Evolutionary conservation across 148 eudicot species (phyloP).

Genomic region (Rhododendron williamsianum): DNA sequence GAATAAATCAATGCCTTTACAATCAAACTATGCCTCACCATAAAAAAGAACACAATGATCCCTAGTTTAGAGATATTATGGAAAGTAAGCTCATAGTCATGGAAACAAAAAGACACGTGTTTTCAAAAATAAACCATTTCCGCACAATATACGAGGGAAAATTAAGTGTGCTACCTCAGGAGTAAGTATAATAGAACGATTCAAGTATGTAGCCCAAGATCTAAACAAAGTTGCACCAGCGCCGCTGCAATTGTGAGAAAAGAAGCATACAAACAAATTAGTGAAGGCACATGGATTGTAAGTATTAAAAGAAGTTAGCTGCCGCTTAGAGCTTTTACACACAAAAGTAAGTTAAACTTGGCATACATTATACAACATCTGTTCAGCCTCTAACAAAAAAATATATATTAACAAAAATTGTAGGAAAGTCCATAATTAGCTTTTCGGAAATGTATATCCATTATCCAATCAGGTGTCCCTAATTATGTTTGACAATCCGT

Average conservation of each 20-base stretch:
- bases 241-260: slow-evolving; percentile 48
- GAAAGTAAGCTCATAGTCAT: neutral
- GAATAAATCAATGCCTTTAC: neutral
- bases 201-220: slow-evolving; percentile 81
- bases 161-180: slow-evolving; percentile 60
- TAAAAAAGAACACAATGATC: neutral
- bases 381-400: neutral
- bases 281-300: neutral
- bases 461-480: neutral
- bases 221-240: slow-evolving; percentile 95
- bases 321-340: neutral
- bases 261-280: neutral
- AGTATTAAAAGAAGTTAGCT: neutral
- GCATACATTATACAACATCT: neutral
- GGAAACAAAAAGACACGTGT: neutral
- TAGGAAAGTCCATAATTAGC: neutral
- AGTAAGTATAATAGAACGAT: slow-evolving; percentile 85
- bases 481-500: neutral
- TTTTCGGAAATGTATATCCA: neutral
- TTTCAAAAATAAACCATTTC: neutral
- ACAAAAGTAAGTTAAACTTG: neutral
- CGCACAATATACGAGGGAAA: neutral
- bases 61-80: neutral
- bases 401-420: neutral
- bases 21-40: neutral